Percentiles rank a stretch among this genome's conserved stretches.
Evolutionary conservation across 2,329 filamentous ascomycete species (phyloP).

Genomic region (Talaromyces pinophilus): DNA sequence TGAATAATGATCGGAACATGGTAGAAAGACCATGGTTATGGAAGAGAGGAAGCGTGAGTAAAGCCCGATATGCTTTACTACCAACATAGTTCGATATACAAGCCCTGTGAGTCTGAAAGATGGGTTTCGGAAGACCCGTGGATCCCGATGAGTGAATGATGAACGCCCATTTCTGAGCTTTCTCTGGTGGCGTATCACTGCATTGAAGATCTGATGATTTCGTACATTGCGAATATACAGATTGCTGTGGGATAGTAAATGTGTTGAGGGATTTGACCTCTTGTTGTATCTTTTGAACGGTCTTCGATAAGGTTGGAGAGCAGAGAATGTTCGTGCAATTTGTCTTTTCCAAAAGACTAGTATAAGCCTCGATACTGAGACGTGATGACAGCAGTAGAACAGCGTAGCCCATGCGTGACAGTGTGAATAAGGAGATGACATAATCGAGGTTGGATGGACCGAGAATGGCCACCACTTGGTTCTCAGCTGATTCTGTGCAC

Average conservation of each 20-base stretch:
- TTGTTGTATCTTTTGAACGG: not conserved
- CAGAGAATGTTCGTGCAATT: not conserved
- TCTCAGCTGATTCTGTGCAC: not conserved
- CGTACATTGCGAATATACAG: not conserved
- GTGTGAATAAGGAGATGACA: not conserved
- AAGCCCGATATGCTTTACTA: not conserved
- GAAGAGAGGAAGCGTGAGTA: not conserved
- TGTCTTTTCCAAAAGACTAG: not conserved
- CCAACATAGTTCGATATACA: not conserved
- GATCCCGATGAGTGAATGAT: not conserved
- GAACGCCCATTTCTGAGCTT: not conserved
- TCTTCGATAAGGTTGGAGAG: not conserved
- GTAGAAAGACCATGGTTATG: not conserved
- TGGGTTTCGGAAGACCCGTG: not conserved
- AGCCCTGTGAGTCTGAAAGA: not conserved
- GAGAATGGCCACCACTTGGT: not conserved
- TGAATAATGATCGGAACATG: not conserved
- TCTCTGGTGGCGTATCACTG: not conserved
- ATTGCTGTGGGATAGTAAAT: not conserved
- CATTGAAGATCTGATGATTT: not conserved
- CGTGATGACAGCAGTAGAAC: not conserved
- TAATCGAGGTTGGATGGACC: not conserved
- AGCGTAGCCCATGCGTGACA: not conserved
- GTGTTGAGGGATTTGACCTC: not conserved
- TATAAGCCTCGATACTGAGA: not conserved